Evolutionary conservation across 192 early-diverging fungal species (phyloP).

Genomic region (Gamsiella multidivaricata): DNA sequence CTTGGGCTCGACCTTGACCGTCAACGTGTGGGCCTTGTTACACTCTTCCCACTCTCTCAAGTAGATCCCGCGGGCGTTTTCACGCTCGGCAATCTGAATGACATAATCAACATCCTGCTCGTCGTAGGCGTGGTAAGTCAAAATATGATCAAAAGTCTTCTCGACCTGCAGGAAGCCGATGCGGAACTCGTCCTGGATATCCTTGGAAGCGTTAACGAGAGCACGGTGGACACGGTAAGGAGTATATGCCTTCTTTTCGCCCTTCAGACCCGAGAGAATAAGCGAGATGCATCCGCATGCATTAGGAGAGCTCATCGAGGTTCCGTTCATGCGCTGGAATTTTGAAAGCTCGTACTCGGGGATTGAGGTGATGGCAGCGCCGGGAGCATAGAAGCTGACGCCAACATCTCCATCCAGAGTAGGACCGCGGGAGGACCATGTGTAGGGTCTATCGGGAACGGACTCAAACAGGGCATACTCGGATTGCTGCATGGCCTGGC

Average conservation of each 20-base stretch:
- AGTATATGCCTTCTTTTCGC: constrained; percentile 69
- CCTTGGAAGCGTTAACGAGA: constrained; percentile 77
- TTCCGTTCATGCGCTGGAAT: constrained; percentile 89
- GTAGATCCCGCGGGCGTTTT: constrained; percentile 84
- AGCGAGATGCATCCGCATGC: constrained; percentile 88
- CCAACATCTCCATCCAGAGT: constrained; percentile 86
- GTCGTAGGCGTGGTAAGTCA: constrained; percentile 61
- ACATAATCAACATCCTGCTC: constrained; percentile 79
- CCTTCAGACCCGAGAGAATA: constrained; percentile 89
- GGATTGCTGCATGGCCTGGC: constrained; percentile 84
- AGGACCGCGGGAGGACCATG: constrained; percentile 92
- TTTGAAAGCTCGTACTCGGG: constrained; percentile 82
- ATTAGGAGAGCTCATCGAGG: constrained; percentile 93
- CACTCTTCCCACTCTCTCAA: constrained; percentile 83
- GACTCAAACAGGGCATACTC: constrained; percentile 87
- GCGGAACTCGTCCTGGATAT: constrained; percentile 81
- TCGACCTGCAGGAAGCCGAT: constrained; percentile 91
- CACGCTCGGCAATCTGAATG: constrained; percentile 44
- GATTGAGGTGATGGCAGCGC: constrained; percentile 91
- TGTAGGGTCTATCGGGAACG: constrained; percentile 83
- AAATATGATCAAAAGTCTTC: constrained; percentile 84
- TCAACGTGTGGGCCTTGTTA: constrained; percentile 65
- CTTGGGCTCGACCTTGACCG: constrained; percentile 64
- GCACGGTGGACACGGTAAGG: constrained; percentile 89
- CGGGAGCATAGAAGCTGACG: constrained; percentile 86